Conservation (phyloP, 2,329 filamentous ascomycete genomes). For the Exserohilum rostratum region DNA sequence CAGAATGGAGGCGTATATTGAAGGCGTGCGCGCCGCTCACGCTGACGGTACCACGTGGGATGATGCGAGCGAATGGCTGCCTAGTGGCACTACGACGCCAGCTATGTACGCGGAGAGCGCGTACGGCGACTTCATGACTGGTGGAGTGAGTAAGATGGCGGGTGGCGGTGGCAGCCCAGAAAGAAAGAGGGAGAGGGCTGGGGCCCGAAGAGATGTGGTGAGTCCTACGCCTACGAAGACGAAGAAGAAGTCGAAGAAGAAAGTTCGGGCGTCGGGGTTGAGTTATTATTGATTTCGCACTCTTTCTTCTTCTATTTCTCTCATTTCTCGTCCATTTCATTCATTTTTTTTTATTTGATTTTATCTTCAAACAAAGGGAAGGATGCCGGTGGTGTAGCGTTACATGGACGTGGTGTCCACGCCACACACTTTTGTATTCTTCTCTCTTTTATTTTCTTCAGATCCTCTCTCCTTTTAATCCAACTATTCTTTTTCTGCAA, state of each 20-base stretch:
- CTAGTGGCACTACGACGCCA: slow-evolving; percentile 29
- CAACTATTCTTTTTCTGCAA: no score
- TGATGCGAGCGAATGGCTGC: slow-evolving; percentile 33
- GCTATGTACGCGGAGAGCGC: slow-evolving; percentile 19
- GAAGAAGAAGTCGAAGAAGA: slow-evolving; percentile 34
- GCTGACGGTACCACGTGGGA: slow-evolving; percentile 36
- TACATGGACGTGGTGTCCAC: neutral
- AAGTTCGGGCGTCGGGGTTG: slow-evolving; percentile 32
- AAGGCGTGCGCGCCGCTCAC: slow-evolving; percentile 34
- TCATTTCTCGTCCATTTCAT: neutral
- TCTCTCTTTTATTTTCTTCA: neutral
- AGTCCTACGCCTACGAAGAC: slow-evolving; percentile 29
- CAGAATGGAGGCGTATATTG: slow-evolving; percentile 38
- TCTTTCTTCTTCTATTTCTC: neutral
- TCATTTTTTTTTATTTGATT: neutral
- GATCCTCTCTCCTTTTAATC: no score
- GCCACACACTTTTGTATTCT: neutral
- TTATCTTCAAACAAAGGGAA: no score
- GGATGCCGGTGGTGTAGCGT: neutral
- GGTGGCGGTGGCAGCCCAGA: slow-evolving; percentile 6
- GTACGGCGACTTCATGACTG: slow-evolving; percentile 28
- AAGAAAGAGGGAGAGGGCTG: slow-evolving; percentile 19
- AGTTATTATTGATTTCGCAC: slow-evolving; percentile 33
- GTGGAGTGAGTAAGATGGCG: slow-evolving; percentile 22
- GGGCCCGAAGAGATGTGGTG: slow-evolving; percentile 9